phyloP scores from a whole-genome alignment of 148 eudicot species.

The Fallopia convolvulus region DNA sequence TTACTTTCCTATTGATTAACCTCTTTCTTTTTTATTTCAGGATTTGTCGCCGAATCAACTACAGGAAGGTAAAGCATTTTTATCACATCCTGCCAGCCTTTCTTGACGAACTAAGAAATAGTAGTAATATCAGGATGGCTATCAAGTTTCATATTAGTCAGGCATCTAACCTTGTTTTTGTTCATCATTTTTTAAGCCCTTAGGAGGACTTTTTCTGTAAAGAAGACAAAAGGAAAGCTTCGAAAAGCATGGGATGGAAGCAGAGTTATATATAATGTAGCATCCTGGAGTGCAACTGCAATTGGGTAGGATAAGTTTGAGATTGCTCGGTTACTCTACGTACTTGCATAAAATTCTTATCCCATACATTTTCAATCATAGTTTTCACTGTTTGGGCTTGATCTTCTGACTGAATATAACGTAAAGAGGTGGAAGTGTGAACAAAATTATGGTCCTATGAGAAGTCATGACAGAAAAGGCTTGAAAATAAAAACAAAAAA shows the following conservation, averaged over 20 bases:
- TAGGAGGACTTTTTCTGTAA: slow-evolving; percentile 75
- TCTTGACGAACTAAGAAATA: not conserved
- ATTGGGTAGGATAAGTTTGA: slow-evolving; percentile 53
- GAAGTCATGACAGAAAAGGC: not conserved
- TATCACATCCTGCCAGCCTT: not conserved
- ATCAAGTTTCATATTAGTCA: not conserved
- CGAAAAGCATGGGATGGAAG: slow-evolving; percentile 97
- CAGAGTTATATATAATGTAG: slow-evolving; percentile 88
- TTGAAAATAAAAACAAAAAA: not conserved
- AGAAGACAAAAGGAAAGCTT: slow-evolving; percentile 84
- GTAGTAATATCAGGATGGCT: not conserved
- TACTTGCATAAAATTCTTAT: not conserved
- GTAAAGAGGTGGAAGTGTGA: not conserved
- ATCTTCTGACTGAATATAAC: slow-evolving; percentile 1
- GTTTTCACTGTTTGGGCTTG: not conserved
- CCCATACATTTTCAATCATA: not conserved
- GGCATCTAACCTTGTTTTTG: slow-evolving; percentile 15
- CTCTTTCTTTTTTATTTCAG: not conserved
- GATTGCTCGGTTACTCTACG: not conserved
- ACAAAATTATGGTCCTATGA: not conserved
- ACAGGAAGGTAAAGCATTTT: slow-evolving; percentile 42
- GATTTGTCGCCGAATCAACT: slow-evolving; percentile 8
- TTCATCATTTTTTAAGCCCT: slow-evolving; percentile 45
- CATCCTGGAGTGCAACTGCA: slow-evolving; percentile 98
- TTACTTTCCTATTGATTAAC: not conserved